Percentiles rank a stretch among this genome's conserved stretches.
Conservation (phyloP, 31 red algal species). For the Bonnemaisonia californica region DNA sequence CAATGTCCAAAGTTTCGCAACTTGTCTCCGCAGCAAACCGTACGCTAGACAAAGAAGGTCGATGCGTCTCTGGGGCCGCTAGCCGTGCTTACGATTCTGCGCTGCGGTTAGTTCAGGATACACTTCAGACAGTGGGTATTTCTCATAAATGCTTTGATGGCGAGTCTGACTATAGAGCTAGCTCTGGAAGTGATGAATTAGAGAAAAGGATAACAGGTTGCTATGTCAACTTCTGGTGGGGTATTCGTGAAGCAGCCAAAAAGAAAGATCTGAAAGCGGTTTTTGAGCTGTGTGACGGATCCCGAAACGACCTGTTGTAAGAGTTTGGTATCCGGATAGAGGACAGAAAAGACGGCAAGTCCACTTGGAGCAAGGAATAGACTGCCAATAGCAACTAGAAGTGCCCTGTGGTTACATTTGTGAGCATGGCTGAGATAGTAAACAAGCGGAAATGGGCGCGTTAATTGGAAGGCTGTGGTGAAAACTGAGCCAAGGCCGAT, state of each 20-base stretch:
- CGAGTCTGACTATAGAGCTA: not conserved
- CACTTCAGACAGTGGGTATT: not conserved
- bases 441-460: not conserved
- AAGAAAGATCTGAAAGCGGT: constrained; percentile 46
- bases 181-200: not conserved
- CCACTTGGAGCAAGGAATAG: constrained; percentile 8
- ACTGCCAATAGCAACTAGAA: not conserved
- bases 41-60: constrained; percentile 25
- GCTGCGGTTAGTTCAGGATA: not conserved
- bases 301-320: constrained; percentile 14
- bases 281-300: constrained; percentile 42
- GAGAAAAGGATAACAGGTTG: constrained; percentile 12
- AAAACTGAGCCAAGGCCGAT: not conserved
- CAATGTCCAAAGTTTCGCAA: constrained; percentile 30
- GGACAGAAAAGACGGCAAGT: constrained; percentile 41
- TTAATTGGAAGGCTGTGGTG: constrained; percentile 7
- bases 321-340: constrained; percentile 42
- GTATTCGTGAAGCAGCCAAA: constrained; percentile 47
- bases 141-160: not conserved
- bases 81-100: constrained; percentile 30
- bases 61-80: constrained; percentile 33
- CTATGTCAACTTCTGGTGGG: constrained; percentile 38
- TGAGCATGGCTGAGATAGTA: not conserved
- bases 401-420: too few species aligned
- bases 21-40: constrained; percentile 36